Base-by-base conservation (phyloP, 129 eudicot genomes). In the Ambrosia trifida region DNA sequence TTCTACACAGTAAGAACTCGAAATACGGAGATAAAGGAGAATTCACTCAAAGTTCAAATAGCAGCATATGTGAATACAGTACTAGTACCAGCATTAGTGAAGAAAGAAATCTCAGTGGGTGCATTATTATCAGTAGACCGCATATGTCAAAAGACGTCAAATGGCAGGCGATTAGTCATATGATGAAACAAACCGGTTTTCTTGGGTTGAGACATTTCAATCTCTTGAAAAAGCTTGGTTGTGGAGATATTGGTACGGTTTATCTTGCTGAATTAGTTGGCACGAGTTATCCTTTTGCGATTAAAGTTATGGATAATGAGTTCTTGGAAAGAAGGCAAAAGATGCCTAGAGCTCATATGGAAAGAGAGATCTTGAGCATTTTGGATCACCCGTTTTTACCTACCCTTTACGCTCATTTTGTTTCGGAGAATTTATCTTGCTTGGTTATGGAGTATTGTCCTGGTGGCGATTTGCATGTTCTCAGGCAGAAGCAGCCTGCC, bases 341-440 rank as follows among this genome's bases (percentile, higher is more conserved):
- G 84, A 86, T 88, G 88, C 76, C 91, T 0, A 79, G 99, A 83
- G 99, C 99, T 12, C 94, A 90, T 78, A 95, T 96, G 77, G 99
- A 95, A 73, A 83, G 90, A 67, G 97, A 95, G 69, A 95, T 95
- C 75, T 79, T 95, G 75, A 84, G 91, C 67, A 86, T 88, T 80
- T 73, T 95, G 83, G 99, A 95, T 76, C 99, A 95, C 80, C 99
- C 99, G 31, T 95, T 95, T 88, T 87, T 95, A 50, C 99, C 99
- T 40, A 95, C 97, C 2, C 82, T 95, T 3, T 95, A 90, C 79
- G 91, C 91, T 19, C 97, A 95, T 81, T 95, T 95, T 66, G 82
- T 95, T 6, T 88, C 97, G 4, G 97, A 95, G 72, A 90, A 95
- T 66, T 67, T 95, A 11, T 95, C 99, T 4, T 95, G 99, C 66